Evolutionary conservation across 306 rosid genomes (phyloP), one percentile per base, ranked within the genome.

Genomic region (Cercis canadensis): DNA sequence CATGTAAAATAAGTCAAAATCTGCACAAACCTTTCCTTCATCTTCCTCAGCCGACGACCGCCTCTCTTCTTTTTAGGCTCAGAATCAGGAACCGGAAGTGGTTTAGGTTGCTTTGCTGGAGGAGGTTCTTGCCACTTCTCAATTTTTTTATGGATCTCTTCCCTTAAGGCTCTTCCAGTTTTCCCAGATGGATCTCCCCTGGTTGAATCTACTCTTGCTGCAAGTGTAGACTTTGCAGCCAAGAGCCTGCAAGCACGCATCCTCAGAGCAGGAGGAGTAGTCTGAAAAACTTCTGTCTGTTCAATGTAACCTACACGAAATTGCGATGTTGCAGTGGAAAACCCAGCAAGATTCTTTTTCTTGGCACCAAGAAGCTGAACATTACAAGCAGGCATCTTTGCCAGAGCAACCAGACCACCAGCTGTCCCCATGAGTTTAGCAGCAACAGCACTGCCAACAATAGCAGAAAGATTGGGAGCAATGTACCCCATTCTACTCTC

Each of bases 51-150:
- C 21, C 91, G 87, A 62, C 92, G 96, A 62, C 97, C 97, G 62
- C 97, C 99, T 82, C 98, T 94, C 89, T 88, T 90, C 87, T 94
- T 94, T 77, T 91, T 91, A 64, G 99, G 99, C 71, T 94, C 96
- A 31, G 97, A 94, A 81, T 94, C 97, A 72, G 98, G 98, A 55
- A 94, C 98, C 0, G 96, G 98, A 70, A 94, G 96, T 52, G 98
- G 97, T 69, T 84, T 94, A 19, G 97, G 95, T 83, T 88, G 96
- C 82, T 94, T 94, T 39, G 96, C 97, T 13, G 98, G 98, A 43
- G 98, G 98, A 33, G 96, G 98, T 78, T 94, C 99, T 70, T 94
- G 99, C 97, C 97, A 90, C 79, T 89, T 94, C 85, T 94, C 99
- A 81, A 94, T 94, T 74, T 94, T 94, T 78, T 90, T 94, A 70